phyloP scores from a whole-genome alignment of 345 rosid genomes.

The Eucalyptus rudis region DNA sequence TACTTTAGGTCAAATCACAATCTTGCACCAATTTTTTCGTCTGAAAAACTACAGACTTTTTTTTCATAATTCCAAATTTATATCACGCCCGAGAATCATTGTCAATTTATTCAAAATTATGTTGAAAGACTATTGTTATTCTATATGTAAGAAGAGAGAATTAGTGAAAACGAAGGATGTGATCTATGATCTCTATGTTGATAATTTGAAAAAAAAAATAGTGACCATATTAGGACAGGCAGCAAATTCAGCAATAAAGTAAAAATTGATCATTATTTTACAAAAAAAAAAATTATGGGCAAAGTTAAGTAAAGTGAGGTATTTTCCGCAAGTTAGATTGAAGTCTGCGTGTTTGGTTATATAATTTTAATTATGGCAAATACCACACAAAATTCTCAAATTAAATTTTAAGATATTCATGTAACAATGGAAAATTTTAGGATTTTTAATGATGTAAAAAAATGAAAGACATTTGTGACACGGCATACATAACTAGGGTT shows the following conservation, averaged over 20 bases:
- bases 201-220: background rate
- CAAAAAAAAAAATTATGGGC: background rate
- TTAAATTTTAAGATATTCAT: too few relatives aligned
- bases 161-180: background rate
- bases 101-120: background rate
- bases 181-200: background rate
- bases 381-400: too few relatives aligned
- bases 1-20: background rate
- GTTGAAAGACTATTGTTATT: rapidly evolving
- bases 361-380: too few relatives aligned
- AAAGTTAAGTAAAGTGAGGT: background rate
- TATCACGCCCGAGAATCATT: background rate
- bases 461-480: too few relatives aligned
- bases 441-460: background rate
- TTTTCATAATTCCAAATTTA: background rate
- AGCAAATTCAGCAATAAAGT: background rate
- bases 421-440: background rate
- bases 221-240: rapidly evolving
- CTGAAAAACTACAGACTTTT: background rate
- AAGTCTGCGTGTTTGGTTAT: background rate
- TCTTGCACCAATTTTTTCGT: background rate
- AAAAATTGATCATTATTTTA: background rate
- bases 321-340: background rate
- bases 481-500: too few relatives aligned
- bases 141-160: background rate